Evolutionary conservation across 1,284 basidiomycete species (phyloP), one percentile per base, ranked within the genome.

Genomic region (Phellopilus nigrolimitatus): DNA sequence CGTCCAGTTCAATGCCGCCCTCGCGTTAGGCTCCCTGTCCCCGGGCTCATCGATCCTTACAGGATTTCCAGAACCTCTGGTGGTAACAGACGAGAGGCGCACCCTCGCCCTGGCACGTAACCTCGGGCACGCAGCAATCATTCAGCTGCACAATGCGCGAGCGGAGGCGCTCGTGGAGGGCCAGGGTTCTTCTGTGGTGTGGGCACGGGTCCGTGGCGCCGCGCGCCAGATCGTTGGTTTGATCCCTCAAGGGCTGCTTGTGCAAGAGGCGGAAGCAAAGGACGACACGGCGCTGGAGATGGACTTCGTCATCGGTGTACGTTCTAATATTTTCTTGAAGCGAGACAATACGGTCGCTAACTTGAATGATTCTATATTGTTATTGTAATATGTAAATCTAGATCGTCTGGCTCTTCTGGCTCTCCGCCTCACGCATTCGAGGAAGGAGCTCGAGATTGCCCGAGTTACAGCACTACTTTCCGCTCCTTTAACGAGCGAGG

Each of bases 231-330:
- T 51, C n/a, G 50, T 42, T 0, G 15, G 28, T 8, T 10, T 46
- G 9, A 40, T 46, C 15, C 25, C 19, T 15, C 28, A 43, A 15
- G 36, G 17, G 10, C 13, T 13, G 19, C 21, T 43, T 9, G 40
- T 25, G 10, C 22, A 37, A 19, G n/a, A n/a, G n/a, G n/a, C n/a
- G n/a, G n/a, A n/a, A n/a, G n/a, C n/a, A n/a, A n/a, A n/a, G n/a
- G n/a, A n/a, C n/a, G n/a, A n/a, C n/a, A n/a, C n/a, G n/a, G n/a
- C n/a, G n/a, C n/a, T n/a, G n/a, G n/a, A n/a, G n/a, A 36, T 40
- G 28, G 42, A 40, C 42, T 51, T 51, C 37, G 39, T 51, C 33
- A 9, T 51, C 25, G 50, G 50, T 9, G 50, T 51, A 22, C 17
- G 40, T 34, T 12, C 8, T 15, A 5, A 19, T 27, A n/a, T 36